Evolutionary conservation across 2,329 filamentous ascomycete genomes (phyloP).

Genomic region (Lizonia empirigonia): DNA sequence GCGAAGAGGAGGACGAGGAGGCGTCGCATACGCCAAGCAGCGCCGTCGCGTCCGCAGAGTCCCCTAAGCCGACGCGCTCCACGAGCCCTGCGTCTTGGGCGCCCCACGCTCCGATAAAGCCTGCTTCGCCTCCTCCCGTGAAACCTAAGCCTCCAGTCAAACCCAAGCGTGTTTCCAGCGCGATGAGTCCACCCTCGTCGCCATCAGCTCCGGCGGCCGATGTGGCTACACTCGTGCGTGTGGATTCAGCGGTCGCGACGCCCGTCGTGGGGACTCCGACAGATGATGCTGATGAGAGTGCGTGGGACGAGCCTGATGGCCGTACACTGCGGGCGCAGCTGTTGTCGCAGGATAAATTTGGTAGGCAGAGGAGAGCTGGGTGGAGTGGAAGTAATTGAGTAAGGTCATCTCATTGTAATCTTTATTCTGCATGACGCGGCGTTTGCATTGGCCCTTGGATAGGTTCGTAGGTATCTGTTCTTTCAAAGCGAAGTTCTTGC

Average conservation of each 20-base stretch:
- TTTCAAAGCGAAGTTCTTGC: too few relatives aligned
- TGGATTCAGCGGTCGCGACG: background rate
- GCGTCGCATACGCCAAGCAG: too few relatives aligned
- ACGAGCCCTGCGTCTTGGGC: too few relatives aligned
- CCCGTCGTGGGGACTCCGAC: too few relatives aligned
- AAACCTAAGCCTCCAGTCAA: constrained; percentile 6
- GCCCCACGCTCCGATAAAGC: too few relatives aligned
- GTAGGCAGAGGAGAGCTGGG: constrained; percentile 4
- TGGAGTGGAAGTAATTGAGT: background rate
- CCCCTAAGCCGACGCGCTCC: background rate
- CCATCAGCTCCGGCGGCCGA: background rate
- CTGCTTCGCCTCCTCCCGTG: background rate
- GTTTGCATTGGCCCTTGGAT: background rate
- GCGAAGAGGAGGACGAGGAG: background rate
- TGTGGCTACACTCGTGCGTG: background rate
- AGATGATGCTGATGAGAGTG: background rate
- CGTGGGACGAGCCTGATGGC: background rate
- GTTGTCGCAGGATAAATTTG: background rate
- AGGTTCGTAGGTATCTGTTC: too few relatives aligned
- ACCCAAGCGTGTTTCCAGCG: background rate
- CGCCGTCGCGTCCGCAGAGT: background rate
- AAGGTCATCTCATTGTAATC: too few relatives aligned
- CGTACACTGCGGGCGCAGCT: background rate
- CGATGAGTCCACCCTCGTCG: background rate
- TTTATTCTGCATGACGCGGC: background rate